Base-by-base conservation (phyloP, 2,329 filamentous ascomycete species). In the Macroventuria anomochaeta region DNA sequence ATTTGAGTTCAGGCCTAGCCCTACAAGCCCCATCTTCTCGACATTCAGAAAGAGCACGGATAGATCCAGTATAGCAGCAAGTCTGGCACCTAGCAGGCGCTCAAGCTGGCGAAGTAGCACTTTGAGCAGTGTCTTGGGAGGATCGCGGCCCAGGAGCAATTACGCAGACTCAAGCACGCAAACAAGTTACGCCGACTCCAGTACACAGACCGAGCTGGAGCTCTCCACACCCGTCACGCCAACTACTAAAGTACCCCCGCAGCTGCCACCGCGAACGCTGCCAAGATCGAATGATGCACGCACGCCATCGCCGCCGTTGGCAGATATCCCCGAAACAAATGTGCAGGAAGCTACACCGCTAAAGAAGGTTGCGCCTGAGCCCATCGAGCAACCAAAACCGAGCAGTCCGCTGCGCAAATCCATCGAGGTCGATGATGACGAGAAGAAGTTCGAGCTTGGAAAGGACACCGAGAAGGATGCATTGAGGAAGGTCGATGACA, bases 1-100 rank as follows among this genome's bases (percentile, higher is more conserved):
- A 62, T 96, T 97, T 72, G 90, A 93, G 68, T 95, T 90, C 74
- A 86, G 86, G 61, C 89, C 91, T 3, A 85, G 82, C 46, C 88
- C 90, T 1, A 85, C 85, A 8, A 96, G 91, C 72, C 91, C 92
- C 1, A 77, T 86, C 31, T 86, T 80, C 73, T 77, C 72, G 75
- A 86, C 78, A 73, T 85, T 83, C 63, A 71, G 89, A 55, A 85
- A 85, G 68, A 96, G 90, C 75, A 77, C 86, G 18, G 89, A 92
- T 21, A 39, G 87, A 8, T 81, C 81, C 48, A 89, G 85, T 68
- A 85, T 69, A 25, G 72, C 72, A 34, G 69, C 67, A 20, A 54
- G 51, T 17, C 44, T 54, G 36, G 72, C 73, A 38, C 69, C 68
- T 23, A 80, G 77, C 53, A 67, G 88, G 64, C 81, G 88, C 47